These are phyloP conservation scores for Stephania japonica DNA, from an alignment of 164 flowering plant species.

Conservation along the genomic window DNA sequence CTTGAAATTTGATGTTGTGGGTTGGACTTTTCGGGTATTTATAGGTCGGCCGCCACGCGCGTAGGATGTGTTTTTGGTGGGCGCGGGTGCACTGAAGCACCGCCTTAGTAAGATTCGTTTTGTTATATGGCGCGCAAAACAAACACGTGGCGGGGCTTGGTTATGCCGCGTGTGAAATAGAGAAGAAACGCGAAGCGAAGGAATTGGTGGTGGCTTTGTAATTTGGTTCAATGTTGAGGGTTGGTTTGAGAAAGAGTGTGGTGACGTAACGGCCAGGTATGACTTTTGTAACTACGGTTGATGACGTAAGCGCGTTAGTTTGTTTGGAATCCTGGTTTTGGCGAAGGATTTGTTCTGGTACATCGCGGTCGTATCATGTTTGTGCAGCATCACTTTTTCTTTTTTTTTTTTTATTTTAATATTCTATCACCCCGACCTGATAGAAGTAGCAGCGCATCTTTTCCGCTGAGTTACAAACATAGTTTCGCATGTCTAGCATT, in stretches of 20 bases:
- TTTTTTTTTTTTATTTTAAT: no score
- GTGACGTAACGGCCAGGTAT: neutral
- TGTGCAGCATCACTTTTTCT: no score
- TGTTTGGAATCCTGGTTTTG: no score
- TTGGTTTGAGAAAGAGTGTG: slow-evolving; percentile 1
- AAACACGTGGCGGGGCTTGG: neutral
- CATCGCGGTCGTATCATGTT: no score
- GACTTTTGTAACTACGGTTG: slow-evolving; percentile 3
- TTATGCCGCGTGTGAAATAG: neutral
- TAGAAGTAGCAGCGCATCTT: no score
- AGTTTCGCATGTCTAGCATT: no score
- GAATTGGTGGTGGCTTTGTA: neutral
- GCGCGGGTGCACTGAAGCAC: neutral
- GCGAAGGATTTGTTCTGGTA: no score
- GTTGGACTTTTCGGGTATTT: neutral
- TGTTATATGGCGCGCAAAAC: neutral
- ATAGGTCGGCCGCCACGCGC: slow-evolving; percentile 13
- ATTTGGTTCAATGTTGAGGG: neutral
- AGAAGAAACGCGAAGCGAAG: neutral
- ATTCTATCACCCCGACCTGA: no score
- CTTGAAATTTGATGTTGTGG: neutral
- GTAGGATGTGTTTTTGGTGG: neutral
- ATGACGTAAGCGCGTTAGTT: slow-evolving; percentile 1
- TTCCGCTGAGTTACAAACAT: no score
- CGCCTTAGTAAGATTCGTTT: neutral